Percentiles rank a stretch among this genome's conserved stretches.
Conservation (phyloP, 202 grass and related monocot species). For the Digitaria exilis region DNA sequence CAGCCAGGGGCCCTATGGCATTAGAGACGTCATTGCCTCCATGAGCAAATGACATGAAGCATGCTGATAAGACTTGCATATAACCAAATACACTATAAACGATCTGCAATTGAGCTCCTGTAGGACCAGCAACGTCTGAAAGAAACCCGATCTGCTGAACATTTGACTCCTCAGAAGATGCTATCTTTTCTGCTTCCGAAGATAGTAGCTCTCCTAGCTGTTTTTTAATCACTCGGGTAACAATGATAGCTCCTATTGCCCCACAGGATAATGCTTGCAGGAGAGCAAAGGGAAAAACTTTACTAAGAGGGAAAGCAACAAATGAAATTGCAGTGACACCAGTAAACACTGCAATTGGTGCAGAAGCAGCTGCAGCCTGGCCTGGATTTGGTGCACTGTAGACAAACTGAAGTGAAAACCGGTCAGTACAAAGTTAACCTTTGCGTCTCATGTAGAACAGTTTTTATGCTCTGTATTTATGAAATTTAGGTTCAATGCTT, state of each 20-base stretch:
- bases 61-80: constrained; percentile 96
- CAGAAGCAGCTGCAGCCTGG: constrained; percentile 89
- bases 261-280: constrained; percentile 83
- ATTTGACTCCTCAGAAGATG: constrained; percentile 40
- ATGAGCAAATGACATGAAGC: constrained; percentile 99
- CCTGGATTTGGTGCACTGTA: constrained; percentile 97
- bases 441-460: background rate
- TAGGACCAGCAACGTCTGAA: constrained; percentile 73
- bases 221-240: constrained; percentile 66
- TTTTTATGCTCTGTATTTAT: constrained; percentile 25
- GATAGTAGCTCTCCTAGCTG: constrained; percentile 82
- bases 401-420: constrained; percentile 75
- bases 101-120: constrained; percentile 90
- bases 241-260: constrained; percentile 76
- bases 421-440: constrained; percentile 16
- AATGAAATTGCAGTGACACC: constrained; percentile 90
- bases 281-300: constrained; percentile 55
- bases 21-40: constrained; percentile 98
- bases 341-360: constrained; percentile 89
- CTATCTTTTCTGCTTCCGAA: constrained; percentile 75
- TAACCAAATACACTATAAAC: constrained; percentile 94
- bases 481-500: background rate
- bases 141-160: constrained; percentile 68
- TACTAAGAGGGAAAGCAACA: constrained; percentile 85
- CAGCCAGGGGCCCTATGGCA: constrained; percentile 88